Evolutionary conservation across 2,329 filamentous ascomycete species (phyloP), one percentile per base, ranked within the genome.

Genomic region (Colletotrichum cuscutae): DNA sequence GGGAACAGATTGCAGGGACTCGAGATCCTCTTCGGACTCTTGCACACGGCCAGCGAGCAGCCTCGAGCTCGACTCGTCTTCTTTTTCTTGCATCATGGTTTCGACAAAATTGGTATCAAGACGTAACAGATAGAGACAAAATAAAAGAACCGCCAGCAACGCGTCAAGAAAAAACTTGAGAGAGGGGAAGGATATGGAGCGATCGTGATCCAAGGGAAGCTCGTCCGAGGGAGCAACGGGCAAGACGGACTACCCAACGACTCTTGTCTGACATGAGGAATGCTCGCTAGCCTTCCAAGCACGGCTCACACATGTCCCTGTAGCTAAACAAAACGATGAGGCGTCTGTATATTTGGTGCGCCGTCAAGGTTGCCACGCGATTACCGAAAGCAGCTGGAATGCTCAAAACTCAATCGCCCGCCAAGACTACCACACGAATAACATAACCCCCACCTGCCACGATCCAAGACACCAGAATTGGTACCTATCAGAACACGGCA

Each of bases 21-120:
- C 74, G 22, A 72, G 37, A 26, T 76, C 73, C 30, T 73, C 73
- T 24, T 75, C 75, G 13, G 76, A 71, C n/a, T 76, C 74, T 30
- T 76, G 73, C 28, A 69, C 57, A 1, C 71, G 66, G 42, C 74
- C 67, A 15, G 74, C 74, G 58, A 76, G 58, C 30, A 70, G 74
- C 22, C 30, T 68, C 8, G 59, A 61, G 42, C 69, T 59, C 1
- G 63, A 52, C 22, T 49, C 61, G 3, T 59, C 61, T 13, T 68
- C 65, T 26, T 75, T 74, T 53, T 72, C 46, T 37, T 72, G 63
- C 74, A 75, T 76, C 59, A 60, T 76, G 69, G 62, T 70, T 19
- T 30, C 30, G 13, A 26, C 13, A 22, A 6, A 49, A 32, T 26
- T 2, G 19, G 15, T 57, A 13, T 30, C 4, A 26, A 58, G 13